A percentile compares a stretch with the other conserved stretches of the same genome.
Evolutionary conservation across 768 basidiomycete species (phyloP).

Genomic region (Leucocoprinus birnbaumii): DNA sequence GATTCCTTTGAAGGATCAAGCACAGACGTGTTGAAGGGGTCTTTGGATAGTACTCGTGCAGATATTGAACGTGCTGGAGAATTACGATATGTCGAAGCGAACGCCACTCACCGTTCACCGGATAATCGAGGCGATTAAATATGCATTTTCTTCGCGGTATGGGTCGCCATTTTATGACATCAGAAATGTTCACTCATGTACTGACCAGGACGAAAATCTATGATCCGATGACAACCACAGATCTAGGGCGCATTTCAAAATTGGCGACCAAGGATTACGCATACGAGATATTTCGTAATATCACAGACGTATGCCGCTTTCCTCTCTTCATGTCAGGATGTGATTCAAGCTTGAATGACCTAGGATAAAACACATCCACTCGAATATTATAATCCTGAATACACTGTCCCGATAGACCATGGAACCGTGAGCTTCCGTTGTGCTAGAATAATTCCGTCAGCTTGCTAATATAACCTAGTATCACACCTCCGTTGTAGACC

Average conservation of each 20-base stretch:
- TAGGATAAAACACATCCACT: slow-evolving; percentile 81
- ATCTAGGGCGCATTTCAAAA: slow-evolving; percentile 50
- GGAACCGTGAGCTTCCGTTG: slow-evolving; percentile 65
- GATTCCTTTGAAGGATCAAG: background rate
- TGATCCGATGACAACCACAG: slow-evolving; percentile 70
- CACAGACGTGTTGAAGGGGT: background rate
- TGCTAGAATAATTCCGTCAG: background rate
- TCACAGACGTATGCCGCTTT: slow-evolving; percentile 67
- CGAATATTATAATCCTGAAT: slow-evolving; percentile 82
- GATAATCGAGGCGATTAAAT: slow-evolving; percentile 83
- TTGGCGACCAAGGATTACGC: slow-evolving; percentile 74
- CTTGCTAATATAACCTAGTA: background rate
- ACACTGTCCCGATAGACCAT: slow-evolving; percentile 76
- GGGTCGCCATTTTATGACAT: background rate
- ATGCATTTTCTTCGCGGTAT: slow-evolving; percentile 50
- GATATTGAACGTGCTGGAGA: slow-evolving; percentile 88
- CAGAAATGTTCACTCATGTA: background rate
- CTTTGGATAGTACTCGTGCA: slow-evolving; percentile 63
- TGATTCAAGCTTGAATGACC: background rate
- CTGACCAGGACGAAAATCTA: slow-evolving; percentile 70
- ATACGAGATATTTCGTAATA: slow-evolving; percentile 53
- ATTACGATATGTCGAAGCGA: slow-evolving; percentile 53
- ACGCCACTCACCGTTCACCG: slow-evolving; percentile 75
- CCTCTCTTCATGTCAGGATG: background rate
- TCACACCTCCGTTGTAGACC: slow-evolving; percentile 81